phyloP scores from a whole-genome alignment of 176 grass and related monocot genomes.

The Zea luxurians region DNA sequence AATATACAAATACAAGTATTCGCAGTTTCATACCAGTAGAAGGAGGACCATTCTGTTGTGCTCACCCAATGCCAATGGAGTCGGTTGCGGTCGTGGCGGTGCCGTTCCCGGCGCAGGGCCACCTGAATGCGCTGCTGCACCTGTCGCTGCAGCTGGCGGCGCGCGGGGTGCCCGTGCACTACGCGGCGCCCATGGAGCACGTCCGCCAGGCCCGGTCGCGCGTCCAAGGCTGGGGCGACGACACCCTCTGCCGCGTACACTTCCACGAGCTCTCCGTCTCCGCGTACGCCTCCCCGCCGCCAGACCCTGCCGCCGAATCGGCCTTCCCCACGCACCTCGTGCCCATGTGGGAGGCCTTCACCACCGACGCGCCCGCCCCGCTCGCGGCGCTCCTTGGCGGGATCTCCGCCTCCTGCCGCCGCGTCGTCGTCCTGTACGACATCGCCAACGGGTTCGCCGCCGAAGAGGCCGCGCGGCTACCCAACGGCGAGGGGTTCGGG shows the following conservation, averaged over 20 bases:
- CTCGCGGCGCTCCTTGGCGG: conserved; percentile 29
- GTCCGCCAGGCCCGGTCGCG: conserved; percentile 26
- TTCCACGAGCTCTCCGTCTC: conserved; percentile 57
- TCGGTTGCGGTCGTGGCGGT: conserved; percentile 46
- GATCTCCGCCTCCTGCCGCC: conserved; percentile 31
- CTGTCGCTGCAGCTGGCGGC: conserved; percentile 46
- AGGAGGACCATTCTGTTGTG: too few relatives aligned
- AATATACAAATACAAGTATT: too few relatives aligned
- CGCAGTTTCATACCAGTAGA: too few relatives aligned
- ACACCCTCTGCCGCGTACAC: not conserved
- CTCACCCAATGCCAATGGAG: not conserved
- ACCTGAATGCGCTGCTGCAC: conserved; percentile 62
- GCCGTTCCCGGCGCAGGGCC: conserved; percentile 54
- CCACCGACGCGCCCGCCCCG: conserved; percentile 11
- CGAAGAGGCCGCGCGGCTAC: conserved; percentile 21
- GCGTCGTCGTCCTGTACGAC: conserved; percentile 55
- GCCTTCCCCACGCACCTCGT: conserved; percentile 49
- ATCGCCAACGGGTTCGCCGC: conserved; percentile 39
- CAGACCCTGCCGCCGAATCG: conserved; percentile 23
- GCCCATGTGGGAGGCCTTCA: conserved; percentile 30
- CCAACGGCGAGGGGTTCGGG: conserved; percentile 17
- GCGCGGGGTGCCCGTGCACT: conserved; percentile 46
- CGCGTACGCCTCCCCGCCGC: conserved; percentile 33
- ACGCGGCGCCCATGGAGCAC: conserved; percentile 50
- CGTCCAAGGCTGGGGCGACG: conserved; percentile 35